Conservation (phyloP, 1,284 basidiomycete genomes). For the Trametes sp. region DNA sequence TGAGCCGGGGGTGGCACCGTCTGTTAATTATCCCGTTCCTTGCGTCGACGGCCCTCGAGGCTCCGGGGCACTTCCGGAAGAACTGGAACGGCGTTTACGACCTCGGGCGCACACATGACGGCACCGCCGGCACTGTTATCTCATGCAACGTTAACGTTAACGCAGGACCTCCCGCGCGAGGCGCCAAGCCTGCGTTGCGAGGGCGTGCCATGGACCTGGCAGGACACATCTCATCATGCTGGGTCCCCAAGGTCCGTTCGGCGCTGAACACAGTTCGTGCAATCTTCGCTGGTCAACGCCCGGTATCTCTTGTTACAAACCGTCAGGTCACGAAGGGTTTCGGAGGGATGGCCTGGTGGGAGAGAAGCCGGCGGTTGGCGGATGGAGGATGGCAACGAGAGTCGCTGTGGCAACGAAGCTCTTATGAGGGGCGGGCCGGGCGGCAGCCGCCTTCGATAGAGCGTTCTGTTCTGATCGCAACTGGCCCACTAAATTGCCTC, state of each 20-base stretch:
- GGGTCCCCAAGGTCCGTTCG: constrained; percentile 8
- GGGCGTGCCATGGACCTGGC: not conserved
- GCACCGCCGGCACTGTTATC: not conserved
- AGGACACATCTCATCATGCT: not conserved
- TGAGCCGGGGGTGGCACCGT: not conserved
- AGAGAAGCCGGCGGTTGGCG: constrained; percentile 4
- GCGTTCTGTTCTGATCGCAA: constrained; percentile 14
- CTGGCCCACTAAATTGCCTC: not conserved
- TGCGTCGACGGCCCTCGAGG: not conserved
- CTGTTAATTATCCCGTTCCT: not conserved
- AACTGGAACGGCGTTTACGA: not conserved
- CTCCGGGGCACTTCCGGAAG: not conserved
- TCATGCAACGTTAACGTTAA: not conserved
- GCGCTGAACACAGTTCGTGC: not conserved
- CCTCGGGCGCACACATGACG: not conserved
- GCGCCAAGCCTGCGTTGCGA: constrained; percentile 22
- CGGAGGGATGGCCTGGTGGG: not conserved
- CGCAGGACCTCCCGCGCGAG: not conserved
- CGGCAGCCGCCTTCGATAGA: constrained; percentile 12
- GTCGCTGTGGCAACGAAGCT: not conserved
- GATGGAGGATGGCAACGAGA: constrained; percentile 17
- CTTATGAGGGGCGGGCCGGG: constrained; percentile 1
- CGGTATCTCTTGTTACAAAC: not conserved
- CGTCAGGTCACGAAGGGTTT: not conserved
- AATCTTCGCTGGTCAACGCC: not conserved